Evolutionary conservation across 1,139 yeast species (phyloP), one percentile per base, ranked within the genome.

Genomic region (Pichia sp.): DNA sequence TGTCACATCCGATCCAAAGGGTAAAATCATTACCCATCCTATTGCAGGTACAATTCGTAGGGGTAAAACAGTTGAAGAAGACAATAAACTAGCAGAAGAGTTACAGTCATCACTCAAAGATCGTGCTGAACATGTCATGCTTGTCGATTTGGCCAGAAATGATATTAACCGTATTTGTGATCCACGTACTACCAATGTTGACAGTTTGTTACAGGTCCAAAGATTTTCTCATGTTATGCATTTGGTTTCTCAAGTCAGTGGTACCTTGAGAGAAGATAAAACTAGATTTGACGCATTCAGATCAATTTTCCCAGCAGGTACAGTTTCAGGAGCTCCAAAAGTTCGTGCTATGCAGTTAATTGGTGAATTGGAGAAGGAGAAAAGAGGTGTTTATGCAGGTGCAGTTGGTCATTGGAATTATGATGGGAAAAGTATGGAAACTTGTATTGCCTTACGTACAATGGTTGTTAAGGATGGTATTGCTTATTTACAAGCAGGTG

Each of bases 341-440:
- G 95, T 92, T 41, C 79, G 79, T 55, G 98, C 98, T 8, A 92
- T 92, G 98, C 95, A 90, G 64, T 72, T 92, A 43, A 87, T 92
- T 58, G 84, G 85, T 31, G 95, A 86, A 60, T 69, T 92, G 44
- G 98, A 92, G 62, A 73, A 78, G 53, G 97, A 92, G 61, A 86
- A 88, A 60, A 75, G 98, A 59, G 98, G 98, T 38, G 90, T 90
- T 11, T 92, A 92, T 61, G 98, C 98, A 1, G 98, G 98, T 52
- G 98, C 98, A 1, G 97, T 92, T n/a, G 98, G 98, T 9, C 85
- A 85, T 63, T 92, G 97, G 96, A 90, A 95, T 1, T 92, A 88
- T 61, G 95, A 87, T 58, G 87, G 94, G 23, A 79, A 77, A 56
- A 76, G 88, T 29, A 92, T 92, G 97, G 95, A 92, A 61, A 92